A percentile compares a stretch with the other conserved stretches of the same genome.
These are phyloP conservation scores for Cercospora sesami DNA, from an alignment of 2,329 filamentous ascomycete genomes.

Conservation along the genomic window DNA sequence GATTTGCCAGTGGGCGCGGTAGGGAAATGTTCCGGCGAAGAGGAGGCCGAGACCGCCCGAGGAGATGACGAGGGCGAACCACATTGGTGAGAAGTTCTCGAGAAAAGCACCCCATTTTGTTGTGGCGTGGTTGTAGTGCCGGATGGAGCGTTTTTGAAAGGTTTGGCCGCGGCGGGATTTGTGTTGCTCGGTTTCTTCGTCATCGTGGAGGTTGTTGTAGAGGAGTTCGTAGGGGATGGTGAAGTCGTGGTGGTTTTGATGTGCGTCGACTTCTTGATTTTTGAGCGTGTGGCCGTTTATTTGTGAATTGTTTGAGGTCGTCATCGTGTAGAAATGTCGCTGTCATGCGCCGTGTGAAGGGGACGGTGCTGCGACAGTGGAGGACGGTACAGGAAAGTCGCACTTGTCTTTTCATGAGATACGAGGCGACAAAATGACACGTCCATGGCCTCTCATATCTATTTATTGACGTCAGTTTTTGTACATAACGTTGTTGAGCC, in stretches of 20 bases:
- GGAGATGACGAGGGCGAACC: constrained; percentile 18
- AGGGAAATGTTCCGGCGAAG: constrained; percentile 19
- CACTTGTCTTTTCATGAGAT: not conserved
- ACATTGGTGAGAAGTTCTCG: constrained; percentile 18
- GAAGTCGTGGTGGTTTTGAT: constrained; percentile 10
- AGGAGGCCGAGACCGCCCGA: constrained; percentile 15
- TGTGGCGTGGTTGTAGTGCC: constrained; percentile 19
- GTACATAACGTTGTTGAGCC: not conserved
- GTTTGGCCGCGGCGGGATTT: constrained; percentile 14
- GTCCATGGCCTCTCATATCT: not conserved
- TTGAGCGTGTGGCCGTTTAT: not conserved
- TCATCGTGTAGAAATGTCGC: not conserved
- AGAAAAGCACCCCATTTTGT: constrained; percentile 19
- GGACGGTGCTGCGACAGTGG: not conserved
- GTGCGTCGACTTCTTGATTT: not conserved
- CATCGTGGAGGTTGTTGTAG: constrained; percentile 8
- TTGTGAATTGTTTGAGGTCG: not conserved
- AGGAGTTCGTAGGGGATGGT: constrained; percentile 13
- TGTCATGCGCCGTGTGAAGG: not conserved
- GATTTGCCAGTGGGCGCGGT: constrained; percentile 13
- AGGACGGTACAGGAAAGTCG: not conserved
- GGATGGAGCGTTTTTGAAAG: constrained; percentile 16
- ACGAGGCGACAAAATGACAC: not conserved
- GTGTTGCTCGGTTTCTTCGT: constrained; percentile 19
- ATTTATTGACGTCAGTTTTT: not conserved